Evolutionary conservation across 2,329 filamentous ascomycete genomes (phyloP).

Genomic region (Coniosporium uncinatum): DNA sequence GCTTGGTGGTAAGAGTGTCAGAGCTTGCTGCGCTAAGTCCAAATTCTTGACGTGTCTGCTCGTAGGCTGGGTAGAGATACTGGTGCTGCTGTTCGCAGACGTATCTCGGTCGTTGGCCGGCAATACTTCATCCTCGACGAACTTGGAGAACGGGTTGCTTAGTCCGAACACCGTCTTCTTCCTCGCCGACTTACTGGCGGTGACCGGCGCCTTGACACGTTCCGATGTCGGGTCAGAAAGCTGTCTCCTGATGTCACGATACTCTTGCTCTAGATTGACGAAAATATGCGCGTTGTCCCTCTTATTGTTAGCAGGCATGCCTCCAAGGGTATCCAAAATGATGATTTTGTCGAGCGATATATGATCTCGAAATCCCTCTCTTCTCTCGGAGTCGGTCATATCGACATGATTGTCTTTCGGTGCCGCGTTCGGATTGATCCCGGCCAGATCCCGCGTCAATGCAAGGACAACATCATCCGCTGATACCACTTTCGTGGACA

Average conservation of each 20-base stretch:
- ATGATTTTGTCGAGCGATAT: conserved; percentile 74
- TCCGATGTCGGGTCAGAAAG: conserved; percentile 31
- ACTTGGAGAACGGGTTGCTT: conserved; percentile 38
- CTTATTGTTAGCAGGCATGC: conserved; percentile 63
- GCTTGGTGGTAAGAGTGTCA: conserved; percentile 73
- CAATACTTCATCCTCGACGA: conserved; percentile 22
- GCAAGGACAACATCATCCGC: conserved; percentile 68
- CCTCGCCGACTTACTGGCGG: neutral
- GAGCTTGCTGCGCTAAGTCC: conserved; percentile 59
- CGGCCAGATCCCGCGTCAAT: conserved; percentile 70
- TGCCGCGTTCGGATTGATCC: conserved; percentile 38
- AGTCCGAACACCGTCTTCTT: conserved; percentile 13
- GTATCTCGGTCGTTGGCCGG: neutral
- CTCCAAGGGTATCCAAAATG: conserved; percentile 80
- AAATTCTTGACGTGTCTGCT: conserved; percentile 64
- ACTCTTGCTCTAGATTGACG: conserved; percentile 92
- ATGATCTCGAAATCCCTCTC: too few species aligned
- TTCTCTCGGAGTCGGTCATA: neutral
- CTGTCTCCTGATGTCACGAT: conserved; percentile 58
- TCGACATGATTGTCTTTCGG: conserved; percentile 17
- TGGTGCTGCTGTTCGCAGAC: neutral
- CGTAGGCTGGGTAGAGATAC: neutral
- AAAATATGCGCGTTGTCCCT: conserved; percentile 70
- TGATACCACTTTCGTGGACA: conserved; percentile 39
- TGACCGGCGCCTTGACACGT: neutral